Evolutionary conservation across 75 land plant species (phyloP), one percentile per base, ranked within the genome.

Genomic region (Pseudotsuga menziesii): DNA sequence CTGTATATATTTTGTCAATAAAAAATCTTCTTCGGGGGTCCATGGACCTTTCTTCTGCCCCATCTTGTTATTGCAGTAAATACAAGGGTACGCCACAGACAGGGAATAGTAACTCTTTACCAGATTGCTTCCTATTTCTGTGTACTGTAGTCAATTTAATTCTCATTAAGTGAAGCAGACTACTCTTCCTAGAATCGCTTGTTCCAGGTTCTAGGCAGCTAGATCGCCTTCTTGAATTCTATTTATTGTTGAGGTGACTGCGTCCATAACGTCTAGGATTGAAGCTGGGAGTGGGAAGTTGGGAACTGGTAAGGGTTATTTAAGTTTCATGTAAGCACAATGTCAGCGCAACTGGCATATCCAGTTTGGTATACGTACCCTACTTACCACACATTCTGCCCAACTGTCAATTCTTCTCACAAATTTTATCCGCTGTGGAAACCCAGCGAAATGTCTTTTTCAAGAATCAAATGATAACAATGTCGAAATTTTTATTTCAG

Each of bases 1-100:
- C 23, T 79, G 61, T 6, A 79, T 79, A 62, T 79, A 58, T 32
- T 32, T 57, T 27, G 60, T 56, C 44, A 79, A 57, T 12, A 79
- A 32, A 17, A 56, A 48, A 11, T 79, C 80, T 39, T 79, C 80
- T 57, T 79, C 80, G 20, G 80, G 80, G 4, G 80, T 79, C 80
- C 80, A 79, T 17, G 61, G 80, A 58, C 80, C 80, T 77, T 73
- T 77, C 56, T 58, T 79, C 61, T 52, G 29, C 35, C 80, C 80
- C n/a, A 77, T 56, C n/a, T 79, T 79, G 62, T 35, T 32, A 27
- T 27, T 44, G 56, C 80, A 54, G 77, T 44, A 36, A 44, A 20
- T 35, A 11, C 39, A 7, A 32, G 5, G 17, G 1, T 66, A 20
- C 41, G 2, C 39, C 70, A 20, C n/a, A 8, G n/a, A 19, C 0